These are phyloP conservation scores for Athelia sp. DNA, from an alignment of 1,284 basidiomycete genomes.

Conservation along the genomic window DNA sequence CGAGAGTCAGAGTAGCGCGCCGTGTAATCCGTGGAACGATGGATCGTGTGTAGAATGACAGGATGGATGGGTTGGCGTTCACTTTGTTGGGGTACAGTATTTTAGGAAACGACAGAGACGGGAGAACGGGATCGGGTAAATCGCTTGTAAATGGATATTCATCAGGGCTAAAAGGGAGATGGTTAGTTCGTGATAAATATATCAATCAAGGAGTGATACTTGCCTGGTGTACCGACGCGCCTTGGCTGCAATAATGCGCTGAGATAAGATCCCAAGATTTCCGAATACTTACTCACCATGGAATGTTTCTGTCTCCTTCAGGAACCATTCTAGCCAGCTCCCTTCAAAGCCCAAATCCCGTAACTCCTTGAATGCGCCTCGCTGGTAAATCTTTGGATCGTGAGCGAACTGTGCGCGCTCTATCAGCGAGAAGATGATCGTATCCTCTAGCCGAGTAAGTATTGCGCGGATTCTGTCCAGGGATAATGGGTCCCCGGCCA, in stretches of 20 bases:
- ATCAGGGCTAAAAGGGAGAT: slow-evolving; percentile 65
- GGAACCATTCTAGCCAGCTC: slow-evolving; percentile 96
- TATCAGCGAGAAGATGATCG: slow-evolving; percentile 96
- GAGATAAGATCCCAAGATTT: slow-evolving; percentile 7
- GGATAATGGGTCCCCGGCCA: slow-evolving; percentile 75
- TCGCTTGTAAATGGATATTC: slow-evolving; percentile 93
- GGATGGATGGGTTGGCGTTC: slow-evolving; percentile 86
- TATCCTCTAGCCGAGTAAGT: slow-evolving; percentile 91
- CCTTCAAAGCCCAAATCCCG: slow-evolving; percentile 70
- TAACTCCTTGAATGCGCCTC: slow-evolving; percentile 76
- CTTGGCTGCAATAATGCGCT: slow-evolving; percentile 58
- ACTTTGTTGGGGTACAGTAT: slow-evolving; percentile 81
- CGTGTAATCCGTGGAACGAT: slow-evolving; percentile 84
- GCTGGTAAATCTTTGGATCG: slow-evolving; percentile 88
- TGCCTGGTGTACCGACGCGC: slow-evolving; percentile 90
- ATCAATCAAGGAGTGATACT: slow-evolving; percentile 9
- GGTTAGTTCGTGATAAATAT: slow-evolving; percentile 1
- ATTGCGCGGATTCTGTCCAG: slow-evolving; percentile 85
- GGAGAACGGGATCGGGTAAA: slow-evolving; percentile 83
- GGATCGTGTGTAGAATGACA: slow-evolving; percentile 80
- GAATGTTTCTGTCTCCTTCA: slow-evolving; percentile 91
- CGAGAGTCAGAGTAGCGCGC: slow-evolving; percentile 57
- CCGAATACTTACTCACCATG: slow-evolving; percentile 64
- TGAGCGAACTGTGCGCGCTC: slow-evolving; percentile 96
- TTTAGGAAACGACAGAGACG: slow-evolving; percentile 69